A percentile compares a stretch with the other conserved stretches of the same genome.
Evolutionary conservation across 2,329 filamentous ascomycete species (phyloP).

Genomic region (Dendrostoma leiphaemia): DNA sequence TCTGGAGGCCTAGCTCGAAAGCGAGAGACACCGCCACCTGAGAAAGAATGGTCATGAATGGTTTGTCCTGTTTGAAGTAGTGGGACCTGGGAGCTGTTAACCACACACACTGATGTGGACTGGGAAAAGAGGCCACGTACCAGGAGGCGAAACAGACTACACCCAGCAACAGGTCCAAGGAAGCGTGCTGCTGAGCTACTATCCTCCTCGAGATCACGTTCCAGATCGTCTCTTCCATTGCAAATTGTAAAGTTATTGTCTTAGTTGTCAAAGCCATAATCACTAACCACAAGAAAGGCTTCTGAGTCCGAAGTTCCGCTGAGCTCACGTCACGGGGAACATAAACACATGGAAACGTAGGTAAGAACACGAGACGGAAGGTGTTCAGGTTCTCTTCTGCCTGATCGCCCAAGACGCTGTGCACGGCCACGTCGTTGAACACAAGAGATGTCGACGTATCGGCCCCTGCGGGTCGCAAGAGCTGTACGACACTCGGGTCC

Average conservation of each 20-base stretch:
- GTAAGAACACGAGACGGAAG: neutral
- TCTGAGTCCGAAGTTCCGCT: neutral
- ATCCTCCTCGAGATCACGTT: slow-evolving; percentile 10
- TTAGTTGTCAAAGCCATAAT: slow-evolving; percentile 7
- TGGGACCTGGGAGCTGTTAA: slow-evolving; percentile 22
- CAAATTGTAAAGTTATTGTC: slow-evolving; percentile 9
- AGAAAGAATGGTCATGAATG: slow-evolving; percentile 25
- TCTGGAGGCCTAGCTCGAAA: slow-evolving; percentile 25
- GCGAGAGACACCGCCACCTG: slow-evolving; percentile 24
- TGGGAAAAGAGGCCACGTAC: neutral
- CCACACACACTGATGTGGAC: neutral
- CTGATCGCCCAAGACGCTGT: neutral
- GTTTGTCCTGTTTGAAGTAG: slow-evolving; percentile 27
- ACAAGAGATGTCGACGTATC: neutral
- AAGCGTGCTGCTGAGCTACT: slow-evolving; percentile 11
- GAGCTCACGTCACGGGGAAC: neutral
- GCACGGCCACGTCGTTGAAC: neutral
- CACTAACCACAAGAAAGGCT: slow-evolving; percentile 9
- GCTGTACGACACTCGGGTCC: neutral
- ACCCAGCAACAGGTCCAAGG: slow-evolving; percentile 14
- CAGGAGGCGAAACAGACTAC: slow-evolving; percentile 14
- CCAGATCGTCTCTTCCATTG: slow-evolving; percentile 19
- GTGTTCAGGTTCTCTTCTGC: neutral
- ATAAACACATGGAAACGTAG: slow-evolving; percentile 2
- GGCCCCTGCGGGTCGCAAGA: neutral